These are phyloP conservation scores for Eutrema yunnanense DNA, from an alignment of 345 rosid genomes.

Conservation along the genomic window DNA sequence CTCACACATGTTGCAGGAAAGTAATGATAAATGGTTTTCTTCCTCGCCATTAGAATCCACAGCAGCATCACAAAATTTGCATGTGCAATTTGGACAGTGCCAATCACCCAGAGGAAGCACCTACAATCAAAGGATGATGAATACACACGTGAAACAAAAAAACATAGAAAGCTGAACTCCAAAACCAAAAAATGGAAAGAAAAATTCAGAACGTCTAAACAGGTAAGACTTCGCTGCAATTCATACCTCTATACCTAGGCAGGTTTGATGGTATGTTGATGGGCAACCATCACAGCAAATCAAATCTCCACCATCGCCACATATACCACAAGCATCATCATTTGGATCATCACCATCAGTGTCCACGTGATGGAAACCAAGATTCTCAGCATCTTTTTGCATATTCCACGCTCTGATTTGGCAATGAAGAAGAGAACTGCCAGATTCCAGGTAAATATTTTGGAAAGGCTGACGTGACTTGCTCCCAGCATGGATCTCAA, in stretches of 20 bases:
- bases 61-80: conserved; percentile 80
- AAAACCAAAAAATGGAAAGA: not conserved
- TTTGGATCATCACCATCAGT: conserved; percentile 81
- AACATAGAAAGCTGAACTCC: not conserved
- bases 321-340: conserved; percentile 96
- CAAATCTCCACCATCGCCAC: conserved; percentile 98
- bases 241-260: conserved; percentile 71
- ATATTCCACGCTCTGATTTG: conserved; percentile 82
- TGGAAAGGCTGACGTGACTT: conserved; percentile 68
- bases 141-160: not conserved
- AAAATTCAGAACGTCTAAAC: not conserved
- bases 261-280: conserved; percentile 88
- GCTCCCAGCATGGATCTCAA: conserved; percentile 96
- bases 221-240: not conserved
- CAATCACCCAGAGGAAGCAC: conserved; percentile 82
- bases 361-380: conserved; percentile 54
- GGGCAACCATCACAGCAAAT: conserved; percentile 97
- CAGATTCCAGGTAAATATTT: conserved; percentile 77
- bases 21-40: conserved; percentile 13
- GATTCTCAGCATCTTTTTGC: conserved; percentile 47
- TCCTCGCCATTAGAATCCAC: conserved; percentile 31
- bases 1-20: conserved; percentile 68
- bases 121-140: conserved; percentile 40
- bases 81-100: conserved; percentile 91
- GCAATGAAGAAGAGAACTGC: conserved; percentile 79